phyloP scores from a whole-genome alignment of 441 rosid species.

The Croton laevigatus region DNA sequence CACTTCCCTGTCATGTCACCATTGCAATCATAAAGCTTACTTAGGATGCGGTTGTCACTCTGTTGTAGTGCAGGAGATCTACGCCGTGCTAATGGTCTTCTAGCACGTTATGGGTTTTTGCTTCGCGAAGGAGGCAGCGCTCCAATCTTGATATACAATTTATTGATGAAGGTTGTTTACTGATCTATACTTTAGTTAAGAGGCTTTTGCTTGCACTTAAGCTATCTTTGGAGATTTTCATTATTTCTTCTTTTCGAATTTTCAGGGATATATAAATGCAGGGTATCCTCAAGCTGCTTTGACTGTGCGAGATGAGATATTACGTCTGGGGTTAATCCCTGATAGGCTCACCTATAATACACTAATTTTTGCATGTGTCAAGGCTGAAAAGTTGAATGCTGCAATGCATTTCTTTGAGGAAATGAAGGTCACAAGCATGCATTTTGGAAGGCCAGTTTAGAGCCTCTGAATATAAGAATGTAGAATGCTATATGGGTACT shows the following conservation, averaged over 20 bases:
- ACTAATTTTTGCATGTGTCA: slow-evolving; percentile 54
- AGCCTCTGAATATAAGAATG: slow-evolving; percentile 31
- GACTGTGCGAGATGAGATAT: slow-evolving; percentile 46
- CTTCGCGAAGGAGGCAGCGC: slow-evolving; percentile 53
- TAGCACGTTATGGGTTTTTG: slow-evolving; percentile 60
- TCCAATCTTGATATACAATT: slow-evolving; percentile 51
- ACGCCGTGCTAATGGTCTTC: slow-evolving; percentile 78
- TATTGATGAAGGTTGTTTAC: slow-evolving; percentile 67
- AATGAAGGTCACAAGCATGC: slow-evolving; percentile 67
- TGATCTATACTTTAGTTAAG: slow-evolving; percentile 7
- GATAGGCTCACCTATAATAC: slow-evolving; percentile 70
- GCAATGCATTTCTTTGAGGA: slow-evolving; percentile 55
- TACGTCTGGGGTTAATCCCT: slow-evolving; percentile 49
- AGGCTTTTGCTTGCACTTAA: not conserved
- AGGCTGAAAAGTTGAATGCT: slow-evolving; percentile 46
- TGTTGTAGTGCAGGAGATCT: slow-evolving; percentile 82
- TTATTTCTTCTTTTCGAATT: slow-evolving; percentile 8
- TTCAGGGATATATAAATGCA: slow-evolving; percentile 54
- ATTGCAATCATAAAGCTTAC: slow-evolving; percentile 2
- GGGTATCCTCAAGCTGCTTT: slow-evolving; percentile 60
- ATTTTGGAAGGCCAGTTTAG: slow-evolving; percentile 47
- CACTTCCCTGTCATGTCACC: not conserved
- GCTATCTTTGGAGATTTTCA: not conserved
- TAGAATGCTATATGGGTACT: slow-evolving; percentile 29
- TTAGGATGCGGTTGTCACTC: slow-evolving; percentile 22